phyloP scores from a whole-genome alignment of 768 basidiomycete genomes.

The Lentinula lateritia region DNA sequence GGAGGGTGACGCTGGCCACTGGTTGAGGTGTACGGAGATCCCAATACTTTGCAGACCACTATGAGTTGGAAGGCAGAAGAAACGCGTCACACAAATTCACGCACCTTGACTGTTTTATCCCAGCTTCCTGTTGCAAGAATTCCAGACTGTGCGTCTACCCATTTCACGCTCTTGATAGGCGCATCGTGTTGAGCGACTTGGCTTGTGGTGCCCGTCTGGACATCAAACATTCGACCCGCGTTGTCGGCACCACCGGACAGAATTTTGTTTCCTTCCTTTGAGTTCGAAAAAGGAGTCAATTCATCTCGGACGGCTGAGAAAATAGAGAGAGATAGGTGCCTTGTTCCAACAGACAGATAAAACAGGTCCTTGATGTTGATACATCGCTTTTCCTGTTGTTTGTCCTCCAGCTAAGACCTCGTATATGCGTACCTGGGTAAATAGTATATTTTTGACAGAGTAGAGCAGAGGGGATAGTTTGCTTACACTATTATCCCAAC shows the following conservation, averaged over 20 bases:
- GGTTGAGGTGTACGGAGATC: constrained; percentile 76
- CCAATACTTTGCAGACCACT: constrained; percentile 69
- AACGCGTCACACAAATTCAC: constrained; percentile 11
- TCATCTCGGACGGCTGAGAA: background rate
- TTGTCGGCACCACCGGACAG: constrained; percentile 95
- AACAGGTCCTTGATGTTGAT: constrained; percentile 86
- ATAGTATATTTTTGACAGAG: background rate
- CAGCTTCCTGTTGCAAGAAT: constrained; percentile 92
- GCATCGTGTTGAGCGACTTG: constrained; percentile 92
- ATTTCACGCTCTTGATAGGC: constrained; percentile 77
- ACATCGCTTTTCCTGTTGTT: constrained; percentile 87
- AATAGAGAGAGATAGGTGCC: constrained; percentile 35
- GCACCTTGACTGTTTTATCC: constrained; percentile 95
- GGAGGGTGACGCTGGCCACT: constrained; percentile 74
- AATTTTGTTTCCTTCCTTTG: constrained; percentile 82
- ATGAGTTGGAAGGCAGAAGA: constrained; percentile 4
- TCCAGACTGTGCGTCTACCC: constrained; percentile 71
- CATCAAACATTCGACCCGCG: constrained; percentile 89
- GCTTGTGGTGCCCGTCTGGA: constrained; percentile 70
- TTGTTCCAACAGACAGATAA: constrained; percentile 89
- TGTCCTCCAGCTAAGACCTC: constrained; percentile 79
- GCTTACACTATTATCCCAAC: constrained; percentile 90
- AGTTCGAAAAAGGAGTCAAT: constrained; percentile 1
- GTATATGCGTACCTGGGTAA: constrained; percentile 77
- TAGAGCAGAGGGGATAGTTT: too few species aligned